These are phyloP conservation scores for Gynostemma pentaphyllum DNA, from an alignment of 306 rosid genomes.

Conservation along the genomic window DNA sequence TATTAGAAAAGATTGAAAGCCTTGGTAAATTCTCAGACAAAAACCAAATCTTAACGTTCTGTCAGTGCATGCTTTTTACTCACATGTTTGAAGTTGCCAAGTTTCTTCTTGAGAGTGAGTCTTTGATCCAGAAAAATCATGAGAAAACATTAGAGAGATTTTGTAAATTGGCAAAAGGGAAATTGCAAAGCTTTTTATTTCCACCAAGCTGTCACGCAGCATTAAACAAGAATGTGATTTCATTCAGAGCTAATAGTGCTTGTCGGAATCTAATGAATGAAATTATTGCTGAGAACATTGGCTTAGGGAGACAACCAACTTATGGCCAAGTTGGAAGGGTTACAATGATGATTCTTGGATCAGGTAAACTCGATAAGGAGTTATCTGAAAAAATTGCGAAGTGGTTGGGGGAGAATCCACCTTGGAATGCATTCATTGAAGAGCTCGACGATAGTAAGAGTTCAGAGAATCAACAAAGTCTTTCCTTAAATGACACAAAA, in stretches of 20 bases:
- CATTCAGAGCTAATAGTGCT: conserved; percentile 24
- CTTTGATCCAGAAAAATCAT: conserved; percentile 1
- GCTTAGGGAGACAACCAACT: conserved; percentile 11
- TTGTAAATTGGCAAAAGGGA: conserved; percentile 14
- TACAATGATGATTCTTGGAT: conserved; percentile 36
- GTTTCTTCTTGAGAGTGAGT: conserved; percentile 26
- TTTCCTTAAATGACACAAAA: neutral
- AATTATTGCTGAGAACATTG: conserved; percentile 17
- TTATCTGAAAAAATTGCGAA: conserved; percentile 8
- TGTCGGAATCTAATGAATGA: conserved; percentile 20
- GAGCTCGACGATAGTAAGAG: conserved; percentile 9
- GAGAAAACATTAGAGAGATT: conserved; percentile 9
- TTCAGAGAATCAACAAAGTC: neutral
- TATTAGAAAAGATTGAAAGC: conserved; percentile 31
- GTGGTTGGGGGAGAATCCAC: conserved; percentile 10
- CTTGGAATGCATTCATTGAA: conserved; percentile 39
- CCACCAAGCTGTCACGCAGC: conserved; percentile 34
- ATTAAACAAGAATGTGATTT: conserved; percentile 22
- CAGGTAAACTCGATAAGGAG: conserved; percentile 14
- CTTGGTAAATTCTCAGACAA: conserved; percentile 18
- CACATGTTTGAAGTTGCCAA: conserved; percentile 34
- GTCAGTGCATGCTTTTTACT: conserved; percentile 22
- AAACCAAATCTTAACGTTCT: conserved; percentile 8
- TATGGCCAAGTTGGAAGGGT: conserved; percentile 41
- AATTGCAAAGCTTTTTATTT: conserved; percentile 13